Conservation (phyloP, 495 filamentous ascomycete species). For the Talaromyces trachyspermus region DNA sequence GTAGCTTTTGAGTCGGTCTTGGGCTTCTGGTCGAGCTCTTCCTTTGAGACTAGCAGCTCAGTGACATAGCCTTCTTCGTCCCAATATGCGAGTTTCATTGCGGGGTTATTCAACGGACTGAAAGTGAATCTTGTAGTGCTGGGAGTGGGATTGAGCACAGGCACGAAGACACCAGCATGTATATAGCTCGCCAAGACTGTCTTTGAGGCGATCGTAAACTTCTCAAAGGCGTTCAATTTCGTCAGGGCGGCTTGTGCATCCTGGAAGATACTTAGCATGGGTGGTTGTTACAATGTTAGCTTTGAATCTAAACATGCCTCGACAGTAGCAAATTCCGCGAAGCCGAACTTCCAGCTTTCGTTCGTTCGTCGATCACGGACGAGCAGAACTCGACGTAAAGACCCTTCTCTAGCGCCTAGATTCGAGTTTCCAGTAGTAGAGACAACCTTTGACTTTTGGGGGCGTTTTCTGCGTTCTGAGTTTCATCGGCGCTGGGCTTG, state of each 20-base stretch:
- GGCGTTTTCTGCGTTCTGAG: slow-evolving; percentile 14
- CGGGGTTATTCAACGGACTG: slow-evolving; percentile 60
- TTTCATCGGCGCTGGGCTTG: slow-evolving; percentile 31
- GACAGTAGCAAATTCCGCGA: slow-evolving; percentile 75
- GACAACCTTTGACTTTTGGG: slow-evolving; percentile 60
- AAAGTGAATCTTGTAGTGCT: slow-evolving; percentile 61
- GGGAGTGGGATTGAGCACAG: slow-evolving; percentile 50
- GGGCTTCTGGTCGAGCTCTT: slow-evolving; percentile 27
- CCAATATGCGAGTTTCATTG: slow-evolving; percentile 73
- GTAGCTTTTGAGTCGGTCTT: slow-evolving; percentile 26
- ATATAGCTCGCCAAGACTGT: slow-evolving; percentile 71
- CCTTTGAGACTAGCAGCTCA: slow-evolving; percentile 53
- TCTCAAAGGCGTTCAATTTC: slow-evolving; percentile 67
- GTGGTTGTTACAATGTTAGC: not conserved
- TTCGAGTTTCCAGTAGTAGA: slow-evolving; percentile 68
- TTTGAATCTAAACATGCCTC: slow-evolving; percentile 32
- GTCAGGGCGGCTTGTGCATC: slow-evolving; percentile 73
- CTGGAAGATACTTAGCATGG: slow-evolving; percentile 29
- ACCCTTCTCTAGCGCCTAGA: slow-evolving; percentile 68
- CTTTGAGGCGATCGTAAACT: slow-evolving; percentile 78
- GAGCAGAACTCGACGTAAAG: slow-evolving; percentile 69
- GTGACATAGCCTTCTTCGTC: slow-evolving; percentile 70
- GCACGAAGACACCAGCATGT: slow-evolving; percentile 83
- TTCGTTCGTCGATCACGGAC: slow-evolving; percentile 67
- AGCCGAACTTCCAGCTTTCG: slow-evolving; percentile 81